Evolutionary conservation across 257 asterid species (phyloP).

Genomic region (Plectranthus barbatus): DNA sequence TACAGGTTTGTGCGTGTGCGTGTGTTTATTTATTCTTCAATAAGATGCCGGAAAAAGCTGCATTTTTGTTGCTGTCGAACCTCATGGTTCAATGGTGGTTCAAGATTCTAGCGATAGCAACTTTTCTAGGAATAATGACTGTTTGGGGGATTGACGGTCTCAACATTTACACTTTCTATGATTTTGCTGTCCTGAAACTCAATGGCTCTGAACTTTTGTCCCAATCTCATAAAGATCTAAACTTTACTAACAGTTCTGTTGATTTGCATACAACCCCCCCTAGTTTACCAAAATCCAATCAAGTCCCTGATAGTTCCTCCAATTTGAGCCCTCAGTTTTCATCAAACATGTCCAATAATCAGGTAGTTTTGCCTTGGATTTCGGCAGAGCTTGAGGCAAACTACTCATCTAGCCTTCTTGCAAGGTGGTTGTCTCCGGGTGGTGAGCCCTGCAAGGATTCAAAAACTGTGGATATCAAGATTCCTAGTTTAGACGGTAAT

Average conservation of each 20-base stretch:
- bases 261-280: constrained; percentile 17
- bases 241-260: constrained; percentile 20
- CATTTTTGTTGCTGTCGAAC: constrained; percentile 48
- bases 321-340: constrained; percentile 19
- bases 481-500: constrained; percentile 45
- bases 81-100: constrained; percentile 53
- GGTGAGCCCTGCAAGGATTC: constrained; percentile 68
- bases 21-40: neutral
- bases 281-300: constrained; percentile 13
- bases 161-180: constrained; percentile 17
- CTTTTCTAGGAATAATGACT: constrained; percentile 49
- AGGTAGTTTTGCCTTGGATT: constrained; percentile 44
- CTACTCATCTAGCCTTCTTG: constrained; percentile 50
- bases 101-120: constrained; percentile 37
- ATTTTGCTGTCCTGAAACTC: constrained; percentile 30
- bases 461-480: constrained; percentile 39
- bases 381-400: constrained; percentile 47
- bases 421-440: constrained; percentile 55
- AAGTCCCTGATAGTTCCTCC: constrained; percentile 15
- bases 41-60: constrained; percentile 48
- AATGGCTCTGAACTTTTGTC: constrained; percentile 11
- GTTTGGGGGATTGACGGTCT: constrained; percentile 46
- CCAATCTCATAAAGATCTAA: constrained; percentile 26
- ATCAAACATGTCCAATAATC: constrained; percentile 10
- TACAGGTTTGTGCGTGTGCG: neutral